These are phyloP conservation scores for Apophysomyces ossiformis DNA, from an alignment of 371 early-diverging fungal species.

Conservation along the genomic window DNA sequence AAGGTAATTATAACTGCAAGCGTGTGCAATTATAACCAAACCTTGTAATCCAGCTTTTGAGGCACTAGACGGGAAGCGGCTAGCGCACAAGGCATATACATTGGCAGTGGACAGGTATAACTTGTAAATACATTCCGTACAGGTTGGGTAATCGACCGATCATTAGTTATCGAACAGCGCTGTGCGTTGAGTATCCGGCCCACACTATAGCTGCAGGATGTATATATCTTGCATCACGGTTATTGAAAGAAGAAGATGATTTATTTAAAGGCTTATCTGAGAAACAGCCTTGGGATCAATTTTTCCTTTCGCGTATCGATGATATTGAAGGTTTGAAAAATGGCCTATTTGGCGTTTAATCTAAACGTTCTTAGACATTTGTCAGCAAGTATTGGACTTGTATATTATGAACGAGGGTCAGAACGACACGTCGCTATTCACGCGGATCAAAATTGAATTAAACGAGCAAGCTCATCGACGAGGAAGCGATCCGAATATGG, in stretches of 20 bases:
- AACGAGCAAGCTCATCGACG: slow-evolving; percentile 53
- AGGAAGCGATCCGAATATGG: slow-evolving; percentile 41
- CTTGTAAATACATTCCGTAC: slow-evolving; percentile 16
- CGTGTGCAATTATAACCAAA: background rate
- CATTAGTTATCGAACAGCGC: slow-evolving; percentile 58
- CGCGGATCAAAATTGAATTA: slow-evolving; percentile 57
- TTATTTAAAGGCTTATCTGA: slow-evolving; percentile 26
- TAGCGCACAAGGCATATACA: slow-evolving; percentile 56
- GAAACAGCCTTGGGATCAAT: slow-evolving; percentile 46
- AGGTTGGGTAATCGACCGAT: slow-evolving; percentile 9
- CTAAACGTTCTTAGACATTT: slow-evolving; percentile 44
- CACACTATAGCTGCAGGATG: slow-evolving; percentile 70
- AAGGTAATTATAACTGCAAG: slow-evolving; percentile 39
- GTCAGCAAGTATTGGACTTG: slow-evolving; percentile 61
- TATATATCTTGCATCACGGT: slow-evolving; percentile 58
- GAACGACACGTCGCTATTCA: slow-evolving; percentile 47
- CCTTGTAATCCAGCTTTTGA: slow-evolving; percentile 21
- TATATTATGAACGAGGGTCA: slow-evolving; percentile 45
- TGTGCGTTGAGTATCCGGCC: slow-evolving; percentile 66
- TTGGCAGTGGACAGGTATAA: slow-evolving; percentile 58
- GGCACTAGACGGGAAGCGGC: slow-evolving; percentile 43
- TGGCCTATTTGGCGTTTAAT: background rate
- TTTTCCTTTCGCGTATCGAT: slow-evolving; percentile 57
- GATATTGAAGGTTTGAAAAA: slow-evolving; percentile 51
- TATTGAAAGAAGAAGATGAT: slow-evolving; percentile 39